These are phyloP conservation scores for Erodium trifolium DNA, from an alignment of 441 rosid genomes.

Conservation along the genomic window DNA sequence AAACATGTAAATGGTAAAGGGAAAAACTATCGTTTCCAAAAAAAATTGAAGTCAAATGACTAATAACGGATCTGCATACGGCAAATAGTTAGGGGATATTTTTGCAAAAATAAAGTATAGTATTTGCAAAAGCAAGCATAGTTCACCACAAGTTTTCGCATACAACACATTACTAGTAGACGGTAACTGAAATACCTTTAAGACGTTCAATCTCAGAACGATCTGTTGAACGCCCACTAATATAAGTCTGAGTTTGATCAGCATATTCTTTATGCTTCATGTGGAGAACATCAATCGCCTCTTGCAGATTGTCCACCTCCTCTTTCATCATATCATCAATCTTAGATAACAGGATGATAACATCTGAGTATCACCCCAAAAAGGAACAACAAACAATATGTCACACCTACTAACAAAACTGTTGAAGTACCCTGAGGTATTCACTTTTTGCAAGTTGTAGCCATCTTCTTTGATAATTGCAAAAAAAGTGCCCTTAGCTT, in stretches of 20 bases:
- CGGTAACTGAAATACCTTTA: conserved; percentile 42
- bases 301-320: conserved; percentile 52
- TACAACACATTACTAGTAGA: background rate
- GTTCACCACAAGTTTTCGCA: background rate
- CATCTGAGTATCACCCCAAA: conserved; percentile 37
- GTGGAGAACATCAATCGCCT: conserved; percentile 52
- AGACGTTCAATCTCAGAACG: conserved; percentile 65
- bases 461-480: no score
- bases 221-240: conserved; percentile 47
- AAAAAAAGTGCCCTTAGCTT: no score
- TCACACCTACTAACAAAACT: background rate
- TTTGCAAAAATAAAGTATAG: no score
- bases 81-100: no score
- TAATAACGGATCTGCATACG: no score
- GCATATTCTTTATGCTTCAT: conserved; percentile 57
- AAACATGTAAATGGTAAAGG: no score
- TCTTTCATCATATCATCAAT: conserved; percentile 81
- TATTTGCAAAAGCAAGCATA: no score
- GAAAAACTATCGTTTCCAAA: no score
- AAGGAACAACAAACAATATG: conserved; percentile 20
- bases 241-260: conserved; percentile 41
- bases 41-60: no score
- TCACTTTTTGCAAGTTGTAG: no score
- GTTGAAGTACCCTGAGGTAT: background rate
- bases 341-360: conserved; percentile 46